These are phyloP conservation scores for Thelonectria blattea DNA, from an alignment of 2,329 filamentous ascomycete genomes.

Conservation along the genomic window DNA sequence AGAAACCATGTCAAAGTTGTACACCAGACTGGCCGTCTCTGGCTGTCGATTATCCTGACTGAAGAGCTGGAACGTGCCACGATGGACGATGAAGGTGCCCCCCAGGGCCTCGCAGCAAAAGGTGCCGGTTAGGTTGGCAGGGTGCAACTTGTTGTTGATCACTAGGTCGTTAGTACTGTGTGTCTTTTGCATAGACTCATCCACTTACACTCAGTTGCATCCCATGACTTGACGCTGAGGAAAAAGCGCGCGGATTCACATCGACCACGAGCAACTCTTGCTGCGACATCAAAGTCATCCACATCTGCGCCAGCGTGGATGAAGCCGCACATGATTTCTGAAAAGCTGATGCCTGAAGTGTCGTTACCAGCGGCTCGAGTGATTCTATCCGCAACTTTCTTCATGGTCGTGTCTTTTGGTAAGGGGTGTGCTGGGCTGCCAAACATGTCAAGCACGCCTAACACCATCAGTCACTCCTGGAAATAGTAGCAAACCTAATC, in stretches of 20 bases:
- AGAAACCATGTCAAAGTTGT: slow-evolving; percentile 66
- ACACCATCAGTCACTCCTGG: background rate
- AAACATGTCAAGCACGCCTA: slow-evolving; percentile 56
- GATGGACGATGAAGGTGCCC: slow-evolving; percentile 63
- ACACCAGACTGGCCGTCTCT: slow-evolving; percentile 64
- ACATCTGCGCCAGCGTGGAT: slow-evolving; percentile 49
- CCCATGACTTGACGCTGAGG: slow-evolving; percentile 63
- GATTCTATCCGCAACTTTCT: slow-evolving; percentile 11
- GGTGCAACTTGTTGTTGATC: slow-evolving; percentile 19
- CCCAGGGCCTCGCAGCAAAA: slow-evolving; percentile 44
- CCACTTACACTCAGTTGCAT: slow-evolving; percentile 36
- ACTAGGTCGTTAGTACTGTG: slow-evolving; percentile 14
- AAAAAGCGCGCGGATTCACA: slow-evolving; percentile 66
- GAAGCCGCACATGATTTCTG: slow-evolving; percentile 69
- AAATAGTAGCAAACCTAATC: slow-evolving; percentile 21
- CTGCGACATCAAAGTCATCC: slow-evolving; percentile 20
- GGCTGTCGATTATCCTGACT: slow-evolving; percentile 59
- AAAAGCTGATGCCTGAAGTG: slow-evolving; percentile 61
- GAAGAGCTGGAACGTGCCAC: slow-evolving; percentile 65
- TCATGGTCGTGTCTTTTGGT: slow-evolving; percentile 13
- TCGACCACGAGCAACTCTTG: slow-evolving; percentile 37
- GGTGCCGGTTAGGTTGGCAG: slow-evolving; percentile 61
- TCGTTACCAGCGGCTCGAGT: slow-evolving; percentile 16
- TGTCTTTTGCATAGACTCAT: background rate
- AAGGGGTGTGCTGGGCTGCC: slow-evolving; percentile 57